Conservation (phyloP, 2,329 filamentous ascomycete species). For the Blumeria hordei region DNA sequence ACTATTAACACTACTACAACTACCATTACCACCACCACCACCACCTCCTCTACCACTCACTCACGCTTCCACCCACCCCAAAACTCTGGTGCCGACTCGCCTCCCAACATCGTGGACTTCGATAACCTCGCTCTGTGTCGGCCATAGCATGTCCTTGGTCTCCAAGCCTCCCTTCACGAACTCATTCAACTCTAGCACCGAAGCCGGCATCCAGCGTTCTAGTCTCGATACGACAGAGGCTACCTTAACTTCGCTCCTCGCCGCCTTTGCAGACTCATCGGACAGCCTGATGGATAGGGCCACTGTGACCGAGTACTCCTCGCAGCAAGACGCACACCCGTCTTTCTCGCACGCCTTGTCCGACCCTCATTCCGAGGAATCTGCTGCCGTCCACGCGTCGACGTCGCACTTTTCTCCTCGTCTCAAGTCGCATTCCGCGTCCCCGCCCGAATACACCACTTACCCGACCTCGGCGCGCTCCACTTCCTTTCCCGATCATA, state of each 20-base stretch:
- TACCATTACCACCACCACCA: background rate
- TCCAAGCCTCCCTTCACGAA: constrained; percentile 9
- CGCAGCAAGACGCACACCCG: constrained; percentile 72
- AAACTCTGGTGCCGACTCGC: too few species aligned
- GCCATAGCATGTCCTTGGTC: constrained; percentile 16
- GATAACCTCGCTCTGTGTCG: background rate
- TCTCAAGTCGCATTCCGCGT: constrained; percentile 30
- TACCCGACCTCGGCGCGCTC: constrained; percentile 56
- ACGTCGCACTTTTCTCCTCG: constrained; percentile 51
- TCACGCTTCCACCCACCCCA: too few species aligned
- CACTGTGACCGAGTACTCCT: constrained; percentile 43
- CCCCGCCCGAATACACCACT: constrained; percentile 59
- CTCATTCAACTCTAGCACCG: constrained; percentile 8
- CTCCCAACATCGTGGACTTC: too few species aligned
- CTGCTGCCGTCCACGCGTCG: constrained; percentile 73
- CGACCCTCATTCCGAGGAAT: constrained; percentile 62
- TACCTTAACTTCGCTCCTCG: constrained; percentile 13
- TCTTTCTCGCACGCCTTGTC: constrained; percentile 40
- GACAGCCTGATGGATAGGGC: constrained; percentile 30
- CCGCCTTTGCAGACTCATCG: constrained; percentile 10
- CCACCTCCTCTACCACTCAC: background rate
- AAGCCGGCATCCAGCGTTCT: constrained; percentile 3
- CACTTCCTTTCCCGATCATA: constrained; percentile 65
- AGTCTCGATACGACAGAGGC: constrained; percentile 10
- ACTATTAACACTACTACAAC: background rate